Evolutionary conservation across 1,284 basidiomycete species (phyloP), one percentile per base, ranked within the genome.

Genomic region (Leucoagaricus sp.): DNA sequence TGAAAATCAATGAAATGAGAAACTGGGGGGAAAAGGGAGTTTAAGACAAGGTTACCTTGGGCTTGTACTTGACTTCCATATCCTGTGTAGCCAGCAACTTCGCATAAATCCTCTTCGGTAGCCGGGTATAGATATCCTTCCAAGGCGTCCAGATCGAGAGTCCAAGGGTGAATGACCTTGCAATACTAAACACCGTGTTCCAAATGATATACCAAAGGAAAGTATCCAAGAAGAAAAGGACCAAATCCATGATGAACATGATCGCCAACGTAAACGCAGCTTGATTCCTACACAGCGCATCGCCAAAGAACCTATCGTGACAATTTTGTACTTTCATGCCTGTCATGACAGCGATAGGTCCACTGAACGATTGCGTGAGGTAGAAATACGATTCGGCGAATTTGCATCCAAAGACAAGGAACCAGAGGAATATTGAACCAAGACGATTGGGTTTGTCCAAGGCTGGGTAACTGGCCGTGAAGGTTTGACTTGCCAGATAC

Each of bases 191-290:
- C 56, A 96, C 91, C 8, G 94, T 96, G 73, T 96, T 96, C 95
- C 95, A 98, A 67, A 98, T 97, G 71, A 92, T 90, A 72, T 91
- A 96, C 95, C 95, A 98, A 40, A 98, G 76, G 87, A 96, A 98
- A 5, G 95, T 98, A 75, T 98, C 94, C 70, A 98, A 80, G 84
- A 97, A 98, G 84, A 94, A 98, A 50, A 97, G 82, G 48, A 90
- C 86, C 40, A 97, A 75, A 70, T 97, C 94, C 94, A 97, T 96
- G 74, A 95, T 75, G 71, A 94, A 97, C 95, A 97, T 98, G 77
- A 96, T 91, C 57, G 95, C 83, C 62, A 98, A 76, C 12, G 95
- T 91, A 74, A 97, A 97, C 6, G 89, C 89, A 1, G 94, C 91
- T 63, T 98, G 95, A 68, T 97, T 93, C 49, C 78, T 76, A 73